phyloP scores from a whole-genome alignment of 306 rosid genomes.

The Prunus mongolica region DNA sequence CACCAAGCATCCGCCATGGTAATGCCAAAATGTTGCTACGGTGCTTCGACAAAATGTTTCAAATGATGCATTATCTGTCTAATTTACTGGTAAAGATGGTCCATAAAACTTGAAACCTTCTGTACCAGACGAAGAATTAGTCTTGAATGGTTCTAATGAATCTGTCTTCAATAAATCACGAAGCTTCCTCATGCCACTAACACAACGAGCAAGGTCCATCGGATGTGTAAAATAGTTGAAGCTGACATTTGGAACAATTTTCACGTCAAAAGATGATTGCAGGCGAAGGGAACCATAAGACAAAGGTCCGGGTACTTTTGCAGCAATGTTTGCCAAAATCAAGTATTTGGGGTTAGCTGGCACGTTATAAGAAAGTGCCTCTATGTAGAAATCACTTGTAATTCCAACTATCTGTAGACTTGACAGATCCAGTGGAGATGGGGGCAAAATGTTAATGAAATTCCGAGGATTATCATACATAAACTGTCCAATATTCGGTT shows the following conservation, averaged over 20 bases:
- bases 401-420: not conserved
- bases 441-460: not conserved
- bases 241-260: not conserved
- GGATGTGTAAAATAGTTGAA: constrained; percentile 11
- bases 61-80: constrained; percentile 1
- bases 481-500: constrained; percentile 19
- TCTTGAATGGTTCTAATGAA: not conserved
- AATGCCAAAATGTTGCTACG: constrained; percentile 26
- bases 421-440: not conserved
- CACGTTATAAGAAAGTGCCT: not conserved
- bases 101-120: constrained; percentile 11
- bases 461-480: constrained; percentile 31
- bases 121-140: not conserved
- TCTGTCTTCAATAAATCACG: constrained; percentile 9
- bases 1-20: constrained; percentile 29
- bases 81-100: not conserved
- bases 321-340: not conserved
- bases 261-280: not conserved
- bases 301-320: not conserved
- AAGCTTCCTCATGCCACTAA: constrained; percentile 10
- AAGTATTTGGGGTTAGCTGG: too few relatives aligned
- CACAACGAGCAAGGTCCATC: constrained; percentile 4
- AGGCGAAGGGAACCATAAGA: not conserved
- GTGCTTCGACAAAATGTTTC: not conserved
- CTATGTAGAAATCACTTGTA: not conserved